These are phyloP conservation scores for Colletotrichum chlorophyti DNA, from an alignment of 2,329 filamentous ascomycete species.

Conservation along the genomic window DNA sequence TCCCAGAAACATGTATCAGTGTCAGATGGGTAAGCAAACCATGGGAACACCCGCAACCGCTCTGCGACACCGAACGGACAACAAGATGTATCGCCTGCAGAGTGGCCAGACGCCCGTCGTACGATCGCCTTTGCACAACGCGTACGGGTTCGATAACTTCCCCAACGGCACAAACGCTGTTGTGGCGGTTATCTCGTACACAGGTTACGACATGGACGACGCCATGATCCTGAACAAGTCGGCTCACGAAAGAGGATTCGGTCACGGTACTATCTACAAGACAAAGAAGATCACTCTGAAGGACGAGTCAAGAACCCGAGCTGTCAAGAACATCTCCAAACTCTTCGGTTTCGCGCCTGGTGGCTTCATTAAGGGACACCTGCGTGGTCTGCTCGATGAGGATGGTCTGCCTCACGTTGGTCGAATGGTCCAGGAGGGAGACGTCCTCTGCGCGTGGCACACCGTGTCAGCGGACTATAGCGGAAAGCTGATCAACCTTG, in stretches of 20 bases:
- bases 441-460: slow-evolving; percentile 89
- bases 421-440: slow-evolving; percentile 77
- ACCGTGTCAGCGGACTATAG: slow-evolving; percentile 82
- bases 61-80: slow-evolving; percentile 87
- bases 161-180: slow-evolving; percentile 95
- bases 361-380: slow-evolving; percentile 72
- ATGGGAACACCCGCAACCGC: slow-evolving; percentile 96
- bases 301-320: slow-evolving; percentile 74
- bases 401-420: slow-evolving; percentile 89
- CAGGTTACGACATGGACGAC: slow-evolving; percentile 99
- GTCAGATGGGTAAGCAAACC: slow-evolving; percentile 99
- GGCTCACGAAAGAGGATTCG: slow-evolving; percentile 93
- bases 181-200: slow-evolving; percentile 98
- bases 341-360: slow-evolving; percentile 91
- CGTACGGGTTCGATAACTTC: slow-evolving; percentile 97
- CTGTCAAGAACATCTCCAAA: slow-evolving; percentile 74
- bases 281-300: slow-evolving; percentile 90
- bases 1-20: slow-evolving; percentile 98
- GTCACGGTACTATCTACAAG: slow-evolving; percentile 96
- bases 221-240: slow-evolving; percentile 99
- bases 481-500: slow-evolving; percentile 82
- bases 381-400: slow-evolving; percentile 77
- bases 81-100: slow-evolving; percentile 94
- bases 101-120: slow-evolving; percentile 96
- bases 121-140: slow-evolving; percentile 89